These are phyloP conservation scores for Ascocoryne sarcoides DNA, from an alignment of 2,329 filamentous ascomycete genomes.

Conservation along the genomic window DNA sequence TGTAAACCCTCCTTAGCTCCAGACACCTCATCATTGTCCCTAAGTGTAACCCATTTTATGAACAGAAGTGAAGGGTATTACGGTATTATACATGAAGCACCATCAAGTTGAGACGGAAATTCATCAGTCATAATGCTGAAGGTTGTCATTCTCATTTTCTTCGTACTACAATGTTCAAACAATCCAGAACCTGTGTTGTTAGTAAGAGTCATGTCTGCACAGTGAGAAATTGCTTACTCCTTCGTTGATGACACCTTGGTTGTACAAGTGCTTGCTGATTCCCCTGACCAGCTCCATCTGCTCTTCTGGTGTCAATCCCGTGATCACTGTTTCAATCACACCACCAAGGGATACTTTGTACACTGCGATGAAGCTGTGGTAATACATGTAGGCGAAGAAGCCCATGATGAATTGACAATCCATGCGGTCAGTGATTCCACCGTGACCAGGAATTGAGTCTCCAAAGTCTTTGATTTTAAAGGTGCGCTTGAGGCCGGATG, in stretches of 20 bases:
- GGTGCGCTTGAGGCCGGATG: slow-evolving; percentile 91
- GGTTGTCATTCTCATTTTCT: slow-evolving; percentile 22
- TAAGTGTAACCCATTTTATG: slow-evolving; percentile 1
- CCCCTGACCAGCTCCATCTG: slow-evolving; percentile 72
- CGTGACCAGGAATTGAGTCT: slow-evolving; percentile 93
- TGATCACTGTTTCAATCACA: slow-evolving; percentile 87
- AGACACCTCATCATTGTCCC: not conserved
- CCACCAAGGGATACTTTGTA: slow-evolving; percentile 78
- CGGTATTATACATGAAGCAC: slow-evolving; percentile 21
- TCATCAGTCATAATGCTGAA: slow-evolving; percentile 20
- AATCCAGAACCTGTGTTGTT: slow-evolving; percentile 21
- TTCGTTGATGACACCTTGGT: slow-evolving; percentile 42
- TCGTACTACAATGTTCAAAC: slow-evolving; percentile 19
- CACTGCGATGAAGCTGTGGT: slow-evolving; percentile 89
- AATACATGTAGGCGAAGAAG: slow-evolving; percentile 97
- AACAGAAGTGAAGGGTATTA: slow-evolving; percentile 18
- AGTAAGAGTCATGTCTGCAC: slow-evolving; percentile 2
- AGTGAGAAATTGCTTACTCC: slow-evolving; percentile 18
- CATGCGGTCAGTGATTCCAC: slow-evolving; percentile 98
- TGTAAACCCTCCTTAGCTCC: slow-evolving; percentile 1
- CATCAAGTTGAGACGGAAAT: slow-evolving; percentile 11
- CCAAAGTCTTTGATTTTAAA: slow-evolving; percentile 99
- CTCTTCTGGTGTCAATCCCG: slow-evolving; percentile 76
- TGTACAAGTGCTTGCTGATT: slow-evolving; percentile 54
- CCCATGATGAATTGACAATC: slow-evolving; percentile 99